phyloP scores from a whole-genome alignment of 768 basidiomycete species.

The Russula earlei region DNA sequence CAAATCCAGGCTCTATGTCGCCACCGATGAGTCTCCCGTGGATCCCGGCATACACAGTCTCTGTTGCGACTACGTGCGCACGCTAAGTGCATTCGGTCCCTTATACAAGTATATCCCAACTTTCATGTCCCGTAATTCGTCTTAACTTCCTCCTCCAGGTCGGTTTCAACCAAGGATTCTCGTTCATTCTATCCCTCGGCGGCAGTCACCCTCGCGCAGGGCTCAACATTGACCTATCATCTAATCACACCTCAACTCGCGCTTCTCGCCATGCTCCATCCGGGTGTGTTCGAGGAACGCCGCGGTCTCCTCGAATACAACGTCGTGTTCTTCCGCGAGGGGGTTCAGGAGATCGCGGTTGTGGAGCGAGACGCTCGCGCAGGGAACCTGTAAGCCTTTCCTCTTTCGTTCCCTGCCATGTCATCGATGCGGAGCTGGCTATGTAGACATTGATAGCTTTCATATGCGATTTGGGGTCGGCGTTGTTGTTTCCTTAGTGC shows the following conservation, averaged over 20 bases:
- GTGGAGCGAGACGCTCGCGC: conserved; percentile 49
- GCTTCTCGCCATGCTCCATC: conserved; percentile 63
- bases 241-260: conserved; percentile 65
- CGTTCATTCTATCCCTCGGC: conserved; percentile 60
- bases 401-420: neutral
- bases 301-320: conserved; percentile 80
- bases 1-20: conserved; percentile 77
- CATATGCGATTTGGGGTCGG: too few relatives aligned
- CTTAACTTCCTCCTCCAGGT: conserved; percentile 12
- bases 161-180: conserved; percentile 22
- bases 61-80: conserved; percentile 85
- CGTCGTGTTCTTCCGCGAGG: conserved; percentile 76
- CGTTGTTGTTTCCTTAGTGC: neutral
- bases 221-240: conserved; percentile 79
- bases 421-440: neutral
- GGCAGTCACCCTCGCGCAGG: conserved; percentile 51
- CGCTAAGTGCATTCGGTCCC: conserved; percentile 77
- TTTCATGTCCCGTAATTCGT: neutral
- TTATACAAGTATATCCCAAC: conserved; percentile 59
- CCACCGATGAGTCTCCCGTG: conserved; percentile 87
- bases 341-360: conserved; percentile 72
- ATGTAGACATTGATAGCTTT: neutral
- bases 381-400: conserved; percentile 11
- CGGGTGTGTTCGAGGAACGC: conserved; percentile 59
- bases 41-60: conserved; percentile 82